These are phyloP conservation scores for Vishniacozyma victoriae DNA, from an alignment of 768 basidiomycete species.

Conservation along the genomic window DNA sequence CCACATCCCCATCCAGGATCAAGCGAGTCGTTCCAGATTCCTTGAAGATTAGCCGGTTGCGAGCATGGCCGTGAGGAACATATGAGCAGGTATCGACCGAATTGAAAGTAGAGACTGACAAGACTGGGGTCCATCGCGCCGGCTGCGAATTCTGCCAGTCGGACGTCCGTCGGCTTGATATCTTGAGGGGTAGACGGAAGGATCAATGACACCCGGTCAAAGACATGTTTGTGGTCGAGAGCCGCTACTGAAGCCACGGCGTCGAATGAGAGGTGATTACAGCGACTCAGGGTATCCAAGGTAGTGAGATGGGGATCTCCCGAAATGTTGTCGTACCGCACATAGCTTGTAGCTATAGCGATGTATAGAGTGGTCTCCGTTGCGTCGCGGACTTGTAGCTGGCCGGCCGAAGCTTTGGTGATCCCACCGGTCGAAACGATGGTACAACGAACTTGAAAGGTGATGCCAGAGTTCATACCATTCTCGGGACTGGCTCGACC, in stretches of 20 bases:
- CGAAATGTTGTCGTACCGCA: not conserved
- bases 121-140: not conserved
- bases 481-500: not conserved
- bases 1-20: not conserved
- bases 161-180: constrained; percentile 1
- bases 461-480: not conserved
- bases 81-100: constrained; percentile 1
- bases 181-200: not conserved
- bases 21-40: not conserved
- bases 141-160: not conserved
- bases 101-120: not conserved
- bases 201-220: not conserved
- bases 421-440: not conserved
- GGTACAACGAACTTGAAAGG: not conserved
- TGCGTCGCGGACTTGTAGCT: not conserved
- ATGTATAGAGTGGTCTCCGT: not conserved
- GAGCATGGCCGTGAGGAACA: not conserved
- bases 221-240: not conserved
- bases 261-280: not conserved
- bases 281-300: not conserved
- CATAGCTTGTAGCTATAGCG: not conserved
- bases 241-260: not conserved
- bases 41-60: constrained; percentile 1
- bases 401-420: not conserved
- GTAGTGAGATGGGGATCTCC: not conserved